Evolutionary conservation across 148 eudicot genomes (phyloP), one percentile per base, ranked within the genome.

Genomic region (Pouteria glomerata): DNA sequence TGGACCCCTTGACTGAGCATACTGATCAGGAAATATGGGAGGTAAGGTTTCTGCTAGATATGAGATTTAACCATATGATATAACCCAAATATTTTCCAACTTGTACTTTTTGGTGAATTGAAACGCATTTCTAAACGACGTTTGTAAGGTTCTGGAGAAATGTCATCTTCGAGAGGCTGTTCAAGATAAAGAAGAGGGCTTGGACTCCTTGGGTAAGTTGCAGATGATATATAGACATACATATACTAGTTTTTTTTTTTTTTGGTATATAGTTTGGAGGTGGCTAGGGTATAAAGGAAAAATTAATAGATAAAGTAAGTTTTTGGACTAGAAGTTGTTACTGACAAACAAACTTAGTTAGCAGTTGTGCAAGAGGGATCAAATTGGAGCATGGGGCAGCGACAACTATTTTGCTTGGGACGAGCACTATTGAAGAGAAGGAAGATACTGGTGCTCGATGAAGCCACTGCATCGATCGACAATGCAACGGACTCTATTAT

Each of bases 161-260:
- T 88, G 93, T 75, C 96, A 92, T 75, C 90, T 92, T 23, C 80
- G 81, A 76, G 98, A 90, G 47, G 86, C 74, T 8, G 89, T 92
- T 50, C 75, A 83, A 70, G 87, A 85, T 76, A 92, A 92, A 78
- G 87, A 81, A 56, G 76, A 74, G 19, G 90, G 96, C 27, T 80
- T 92, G 13, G 81, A 85, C 68, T 88, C 96, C 31, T 68, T 80
- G n/a, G 95, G 97, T 92, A 80, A 71, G 72, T 47, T 29, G 56
- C 8, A n/a, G 52, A 10, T 12, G 0, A 2, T 64, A 1, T 18
- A 1, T 3, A 13, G 19, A 18, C 16, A 7, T 24, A 2, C 3
- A 66, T 8, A 44, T 19, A 10, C 1, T n/a, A n/a, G n/a, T n/a
- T n/a, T n/a, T n/a, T n/a, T n/a, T n/a, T n/a, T n/a, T n/a, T n/a